Evolutionary conservation across 2,329 filamentous ascomycete species (phyloP).

Genomic region (Phaeoacremonium minimum): DNA sequence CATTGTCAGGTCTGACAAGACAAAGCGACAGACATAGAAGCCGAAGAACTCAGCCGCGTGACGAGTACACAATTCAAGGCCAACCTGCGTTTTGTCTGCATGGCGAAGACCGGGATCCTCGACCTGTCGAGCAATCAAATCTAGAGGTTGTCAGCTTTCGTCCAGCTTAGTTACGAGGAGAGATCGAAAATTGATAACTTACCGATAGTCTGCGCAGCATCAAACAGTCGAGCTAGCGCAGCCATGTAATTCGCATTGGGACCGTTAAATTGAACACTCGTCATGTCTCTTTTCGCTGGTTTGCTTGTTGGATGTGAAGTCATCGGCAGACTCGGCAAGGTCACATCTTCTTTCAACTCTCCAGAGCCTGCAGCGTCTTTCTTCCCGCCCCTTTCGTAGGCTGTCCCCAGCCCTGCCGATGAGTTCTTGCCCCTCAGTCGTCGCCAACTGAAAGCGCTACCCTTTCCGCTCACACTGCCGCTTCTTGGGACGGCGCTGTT

Average conservation of each 20-base stretch:
- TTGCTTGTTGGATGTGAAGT: slow-evolving; percentile 60
- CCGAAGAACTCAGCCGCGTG: slow-evolving; percentile 97
- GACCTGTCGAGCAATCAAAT: slow-evolving; percentile 93
- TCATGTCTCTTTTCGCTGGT: slow-evolving; percentile 67
- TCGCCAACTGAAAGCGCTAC: slow-evolving; percentile 81
- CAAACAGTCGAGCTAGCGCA: slow-evolving; percentile 83
- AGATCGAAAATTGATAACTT: slow-evolving; percentile 30
- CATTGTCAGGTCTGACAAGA: slow-evolving; percentile 76
- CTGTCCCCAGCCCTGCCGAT: slow-evolving; percentile 51
- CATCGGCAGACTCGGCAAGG: slow-evolving; percentile 73
- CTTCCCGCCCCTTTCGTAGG: slow-evolving; percentile 44
- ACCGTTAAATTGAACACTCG: slow-evolving; percentile 68
- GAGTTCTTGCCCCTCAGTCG: slow-evolving; percentile 89
- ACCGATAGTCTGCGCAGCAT: slow-evolving; percentile 91
- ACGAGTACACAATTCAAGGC: slow-evolving; percentile 85
- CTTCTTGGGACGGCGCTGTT: slow-evolving; percentile 48
- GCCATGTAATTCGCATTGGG: slow-evolving; percentile 90
- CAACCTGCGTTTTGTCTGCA: slow-evolving; percentile 90
- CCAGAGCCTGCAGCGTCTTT: slow-evolving; percentile 29
- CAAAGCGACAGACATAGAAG: slow-evolving; percentile 94
- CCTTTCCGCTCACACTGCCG: slow-evolving; percentile 66
- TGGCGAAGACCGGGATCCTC: slow-evolving; percentile 91
- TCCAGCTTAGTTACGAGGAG: slow-evolving; percentile 1
- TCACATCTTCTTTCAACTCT: slow-evolving; percentile 56
- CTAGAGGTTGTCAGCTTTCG: slow-evolving; percentile 39